Conservation (phyloP, 2,329 filamentous ascomycete genomes). For the Balansia obtecta region DNA sequence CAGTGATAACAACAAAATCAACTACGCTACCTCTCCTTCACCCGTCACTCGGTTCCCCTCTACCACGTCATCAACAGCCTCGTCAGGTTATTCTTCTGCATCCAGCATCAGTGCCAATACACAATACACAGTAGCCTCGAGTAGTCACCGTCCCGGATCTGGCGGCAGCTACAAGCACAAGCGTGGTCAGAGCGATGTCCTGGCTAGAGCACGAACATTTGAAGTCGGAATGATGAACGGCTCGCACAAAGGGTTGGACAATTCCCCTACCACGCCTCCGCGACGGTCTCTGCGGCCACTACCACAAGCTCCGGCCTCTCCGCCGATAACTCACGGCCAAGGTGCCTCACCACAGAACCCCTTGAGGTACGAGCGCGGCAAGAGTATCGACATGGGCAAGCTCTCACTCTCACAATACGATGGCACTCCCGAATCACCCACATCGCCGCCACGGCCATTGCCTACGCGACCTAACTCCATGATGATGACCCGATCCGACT, state of each 20-base stretch:
- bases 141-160: slow-evolving; percentile 35
- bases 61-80: slow-evolving; percentile 58
- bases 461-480: slow-evolving; percentile 46
- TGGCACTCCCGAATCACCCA: slow-evolving; percentile 24
- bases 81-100: slow-evolving; percentile 50
- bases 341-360: slow-evolving; percentile 10
- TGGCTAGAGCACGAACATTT: slow-evolving; percentile 38
- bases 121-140: slow-evolving; percentile 60
- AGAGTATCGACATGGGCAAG: slow-evolving; percentile 51
- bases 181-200: slow-evolving; percentile 63
- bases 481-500: slow-evolving; percentile 46
- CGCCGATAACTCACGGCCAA: slow-evolving; percentile 25
- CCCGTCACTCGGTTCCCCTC: slow-evolving; percentile 50
- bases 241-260: slow-evolving; percentile 38
- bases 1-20: slow-evolving; percentile 5
- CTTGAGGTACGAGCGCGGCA: slow-evolving; percentile 40
- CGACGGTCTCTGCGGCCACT: slow-evolving; percentile 68
- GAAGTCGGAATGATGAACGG: slow-evolving; percentile 30
- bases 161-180: slow-evolving; percentile 42
- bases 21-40: slow-evolving; percentile 30
- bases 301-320: slow-evolving; percentile 48
- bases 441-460: slow-evolving; percentile 28
- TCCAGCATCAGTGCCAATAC: slow-evolving; percentile 46
- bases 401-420: slow-evolving; percentile 36
- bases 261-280: slow-evolving; percentile 57